These are phyloP conservation scores for Casuarina cunninghamiana DNA, from an alignment of 306 rosid species.

Conservation along the genomic window DNA sequence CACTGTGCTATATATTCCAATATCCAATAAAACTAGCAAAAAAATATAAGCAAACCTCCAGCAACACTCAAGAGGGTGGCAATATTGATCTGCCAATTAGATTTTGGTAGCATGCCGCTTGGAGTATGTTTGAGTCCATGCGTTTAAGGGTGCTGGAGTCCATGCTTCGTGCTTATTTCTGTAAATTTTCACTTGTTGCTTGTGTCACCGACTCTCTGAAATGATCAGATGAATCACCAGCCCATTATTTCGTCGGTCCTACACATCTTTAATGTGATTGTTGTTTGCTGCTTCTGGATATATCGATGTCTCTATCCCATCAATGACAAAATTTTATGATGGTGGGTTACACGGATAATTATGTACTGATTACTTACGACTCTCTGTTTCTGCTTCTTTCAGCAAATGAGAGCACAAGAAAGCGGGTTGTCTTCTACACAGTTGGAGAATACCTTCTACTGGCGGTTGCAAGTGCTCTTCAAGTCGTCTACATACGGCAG, in stretches of 20 bases:
- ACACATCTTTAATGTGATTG: not conserved
- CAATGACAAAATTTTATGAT: not conserved
- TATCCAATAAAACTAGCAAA: not conserved
- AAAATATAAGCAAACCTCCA: not conserved
- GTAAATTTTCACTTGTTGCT: not conserved
- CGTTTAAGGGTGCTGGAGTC: too few species aligned
- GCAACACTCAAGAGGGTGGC: not conserved
- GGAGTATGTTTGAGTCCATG: not conserved
- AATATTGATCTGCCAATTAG: not conserved
- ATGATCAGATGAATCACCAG: not conserved
- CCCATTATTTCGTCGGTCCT: not conserved
- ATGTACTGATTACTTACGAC: conserved; percentile 1
- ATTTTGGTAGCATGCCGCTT: not conserved
- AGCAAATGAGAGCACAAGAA: conserved; percentile 93
- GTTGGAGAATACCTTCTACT: conserved; percentile 79
- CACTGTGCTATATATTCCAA: not conserved
- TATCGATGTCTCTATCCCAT: not conserved
- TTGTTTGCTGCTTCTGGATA: not conserved
- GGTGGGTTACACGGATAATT: conserved; percentile 1
- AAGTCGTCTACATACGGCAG: conserved; percentile 79
- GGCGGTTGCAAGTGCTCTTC: conserved; percentile 66
- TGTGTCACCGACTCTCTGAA: not conserved
- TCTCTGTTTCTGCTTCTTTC: conserved; percentile 18
- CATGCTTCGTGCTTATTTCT: too few species aligned
- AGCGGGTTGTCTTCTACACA: conserved; percentile 80